Evolutionary conservation across 768 basidiomycete genomes (phyloP).

Genomic region (Mycena haematopus): DNA sequence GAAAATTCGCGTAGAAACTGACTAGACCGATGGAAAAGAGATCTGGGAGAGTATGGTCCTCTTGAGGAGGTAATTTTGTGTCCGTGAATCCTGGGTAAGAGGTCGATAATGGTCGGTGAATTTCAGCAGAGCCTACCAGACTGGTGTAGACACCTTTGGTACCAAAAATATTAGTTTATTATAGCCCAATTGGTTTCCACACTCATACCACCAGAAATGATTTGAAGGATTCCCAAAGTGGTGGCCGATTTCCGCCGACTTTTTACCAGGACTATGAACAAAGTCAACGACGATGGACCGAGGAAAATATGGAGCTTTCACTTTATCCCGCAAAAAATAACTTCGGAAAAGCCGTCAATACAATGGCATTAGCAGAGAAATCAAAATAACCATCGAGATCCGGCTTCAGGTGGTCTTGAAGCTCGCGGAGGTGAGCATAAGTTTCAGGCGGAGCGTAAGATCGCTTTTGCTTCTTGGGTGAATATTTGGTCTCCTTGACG

Average conservation of each 20-base stretch:
- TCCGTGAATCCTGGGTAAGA: conserved; percentile 60
- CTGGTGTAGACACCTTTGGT: conserved; percentile 56
- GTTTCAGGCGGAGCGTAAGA: conserved; percentile 57
- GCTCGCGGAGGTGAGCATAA: conserved; percentile 55
- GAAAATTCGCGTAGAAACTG: conserved; percentile 31
- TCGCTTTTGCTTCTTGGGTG: conserved; percentile 44
- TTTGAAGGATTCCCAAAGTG: conserved; percentile 84
- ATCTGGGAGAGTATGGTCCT: conserved; percentile 67
- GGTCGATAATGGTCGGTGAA: not conserved
- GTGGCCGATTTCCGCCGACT: conserved; percentile 73
- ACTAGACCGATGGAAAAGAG: conserved; percentile 72
- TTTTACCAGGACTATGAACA: conserved; percentile 62
- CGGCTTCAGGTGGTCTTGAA: conserved; percentile 59
- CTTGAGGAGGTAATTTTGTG: conserved; percentile 54
- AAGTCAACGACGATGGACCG: conserved; percentile 1
- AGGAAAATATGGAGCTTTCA: conserved; percentile 37
- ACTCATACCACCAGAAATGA: conserved; percentile 68
- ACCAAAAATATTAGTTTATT: not conserved
- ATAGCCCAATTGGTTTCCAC: no score
- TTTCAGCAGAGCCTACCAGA: conserved; percentile 52
- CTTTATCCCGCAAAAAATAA: conserved; percentile 90
- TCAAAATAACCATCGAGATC: conserved; percentile 59
- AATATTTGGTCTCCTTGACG: not conserved
- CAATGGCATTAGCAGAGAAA: not conserved
- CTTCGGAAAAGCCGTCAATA: conserved; percentile 43